Evolutionary conservation across 2,329 filamentous ascomycete genomes (phyloP).

Genomic region (Hymenoscyphus fraxineus): DNA sequence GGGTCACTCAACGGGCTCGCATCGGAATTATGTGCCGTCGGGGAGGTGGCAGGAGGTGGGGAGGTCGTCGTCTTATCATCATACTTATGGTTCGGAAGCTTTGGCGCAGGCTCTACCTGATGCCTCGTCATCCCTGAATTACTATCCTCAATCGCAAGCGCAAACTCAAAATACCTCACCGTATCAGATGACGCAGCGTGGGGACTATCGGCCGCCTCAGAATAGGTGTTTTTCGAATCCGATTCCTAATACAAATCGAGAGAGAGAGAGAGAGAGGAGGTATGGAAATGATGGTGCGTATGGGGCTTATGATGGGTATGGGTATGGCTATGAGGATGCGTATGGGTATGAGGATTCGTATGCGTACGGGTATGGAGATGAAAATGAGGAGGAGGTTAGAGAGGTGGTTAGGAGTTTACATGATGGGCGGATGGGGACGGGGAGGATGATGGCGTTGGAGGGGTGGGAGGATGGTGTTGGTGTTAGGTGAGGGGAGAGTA

Average conservation of each 20-base stretch:
- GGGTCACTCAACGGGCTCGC: constrained; percentile 12
- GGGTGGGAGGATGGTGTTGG: neutral
- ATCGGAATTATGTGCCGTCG: constrained; percentile 10
- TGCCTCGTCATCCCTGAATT: constrained; percentile 8
- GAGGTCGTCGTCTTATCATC: constrained; percentile 19
- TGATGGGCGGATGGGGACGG: neutral
- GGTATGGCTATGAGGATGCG: neutral
- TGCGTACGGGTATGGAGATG: neutral
- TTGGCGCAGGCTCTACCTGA: too few species aligned
- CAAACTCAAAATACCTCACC: neutral
- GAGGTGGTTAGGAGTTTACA: neutral
- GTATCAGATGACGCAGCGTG: neutral
- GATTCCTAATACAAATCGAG: too few species aligned
- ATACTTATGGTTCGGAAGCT: constrained; percentile 21
- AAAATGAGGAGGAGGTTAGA: neutral
- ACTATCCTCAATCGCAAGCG: constrained; percentile 15
- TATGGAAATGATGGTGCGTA: neutral
- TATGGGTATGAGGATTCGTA: neutral
- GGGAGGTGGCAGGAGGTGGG: constrained; percentile 4
- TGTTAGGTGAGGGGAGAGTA: too few species aligned
- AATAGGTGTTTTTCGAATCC: too few species aligned
- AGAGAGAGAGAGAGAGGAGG: too few species aligned
- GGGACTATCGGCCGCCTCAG: neutral
- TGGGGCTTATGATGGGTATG: neutral
- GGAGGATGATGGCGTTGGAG: neutral